Evolutionary conservation across 768 basidiomycete species (phyloP).

Genomic region (Tulasnella sp.): DNA sequence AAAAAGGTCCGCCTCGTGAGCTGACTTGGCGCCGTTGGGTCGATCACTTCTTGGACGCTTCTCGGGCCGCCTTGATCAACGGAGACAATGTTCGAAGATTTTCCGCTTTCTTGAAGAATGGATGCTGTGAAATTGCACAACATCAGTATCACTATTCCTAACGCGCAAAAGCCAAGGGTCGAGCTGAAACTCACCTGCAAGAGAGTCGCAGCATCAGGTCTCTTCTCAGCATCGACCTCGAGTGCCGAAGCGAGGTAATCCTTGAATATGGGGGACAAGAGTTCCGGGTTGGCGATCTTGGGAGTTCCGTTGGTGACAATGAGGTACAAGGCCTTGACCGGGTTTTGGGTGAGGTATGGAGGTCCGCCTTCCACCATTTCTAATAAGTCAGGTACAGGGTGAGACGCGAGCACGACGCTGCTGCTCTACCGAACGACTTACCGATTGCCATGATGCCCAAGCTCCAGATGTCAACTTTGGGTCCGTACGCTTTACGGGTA

Average conservation of each 20-base stretch:
- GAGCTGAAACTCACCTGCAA: slow-evolving; percentile 66
- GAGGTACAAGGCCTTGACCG: slow-evolving; percentile 91
- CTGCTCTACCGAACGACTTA: neutral
- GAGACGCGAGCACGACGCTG: neutral
- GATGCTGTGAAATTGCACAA: slow-evolving; percentile 50
- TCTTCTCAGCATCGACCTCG: slow-evolving; percentile 92
- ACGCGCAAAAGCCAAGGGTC: neutral
- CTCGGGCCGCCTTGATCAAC: slow-evolving; percentile 86
- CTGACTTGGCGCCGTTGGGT: no score
- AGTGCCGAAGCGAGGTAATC: slow-evolving; percentile 85
- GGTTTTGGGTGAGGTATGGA: slow-evolving; percentile 94
- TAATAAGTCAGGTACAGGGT: slow-evolving; percentile 34
- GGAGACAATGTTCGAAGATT: slow-evolving; percentile 81
- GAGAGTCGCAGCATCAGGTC: slow-evolving; percentile 73
- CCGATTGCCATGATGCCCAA: slow-evolving; percentile 93
- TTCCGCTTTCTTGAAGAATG: slow-evolving; percentile 84
- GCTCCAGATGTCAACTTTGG: slow-evolving; percentile 98
- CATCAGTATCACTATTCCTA: no score
- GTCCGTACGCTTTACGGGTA: slow-evolving; percentile 94
- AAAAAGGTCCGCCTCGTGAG: neutral
- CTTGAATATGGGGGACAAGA: slow-evolving; percentile 69
- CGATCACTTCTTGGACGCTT: slow-evolving; percentile 37
- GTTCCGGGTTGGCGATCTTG: slow-evolving; percentile 86
- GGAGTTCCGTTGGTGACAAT: slow-evolving; percentile 99
- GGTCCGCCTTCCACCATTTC: slow-evolving; percentile 99